These are phyloP conservation scores for Carpinus fangiana DNA, from an alignment of 306 rosid genomes.

Conservation along the genomic window DNA sequence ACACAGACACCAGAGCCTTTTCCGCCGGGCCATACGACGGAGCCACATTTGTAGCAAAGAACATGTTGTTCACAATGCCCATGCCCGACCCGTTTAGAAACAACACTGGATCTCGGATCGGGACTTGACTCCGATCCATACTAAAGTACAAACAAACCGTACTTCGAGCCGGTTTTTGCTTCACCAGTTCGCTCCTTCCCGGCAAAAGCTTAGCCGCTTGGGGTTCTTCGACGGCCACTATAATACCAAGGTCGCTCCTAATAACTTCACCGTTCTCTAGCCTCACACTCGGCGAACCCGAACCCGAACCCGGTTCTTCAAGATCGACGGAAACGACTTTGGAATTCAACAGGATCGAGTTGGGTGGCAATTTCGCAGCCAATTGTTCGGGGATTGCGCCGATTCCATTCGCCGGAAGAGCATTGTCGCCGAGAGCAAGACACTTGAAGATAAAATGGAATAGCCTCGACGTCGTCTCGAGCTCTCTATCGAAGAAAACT, in stretches of 20 bases:
- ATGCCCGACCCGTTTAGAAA: constrained; percentile 77
- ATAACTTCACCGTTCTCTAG: constrained; percentile 61
- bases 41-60: constrained; percentile 83
- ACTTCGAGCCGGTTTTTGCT: constrained; percentile 58
- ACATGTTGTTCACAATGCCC: constrained; percentile 89
- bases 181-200: constrained; percentile 33
- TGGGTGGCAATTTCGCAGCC: constrained; percentile 52
- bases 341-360: constrained; percentile 55
- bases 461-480: constrained; percentile 67
- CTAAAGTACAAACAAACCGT: constrained; percentile 72
- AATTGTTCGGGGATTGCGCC: constrained; percentile 73
- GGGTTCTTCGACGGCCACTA: constrained; percentile 77
- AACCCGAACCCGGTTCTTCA: background rate
- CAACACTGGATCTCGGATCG: constrained; percentile 56
- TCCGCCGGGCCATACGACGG: constrained; percentile 67
- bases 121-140: constrained; percentile 42
- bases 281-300: constrained; percentile 42
- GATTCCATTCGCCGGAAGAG: constrained; percentile 83
- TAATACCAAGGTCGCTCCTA: constrained; percentile 65
- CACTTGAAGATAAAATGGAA: constrained; percentile 87
- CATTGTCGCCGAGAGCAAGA: constrained; percentile 82
- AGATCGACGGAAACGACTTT: constrained; percentile 49
- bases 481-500: constrained; percentile 67
- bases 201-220: constrained; percentile 42
- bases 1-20: constrained; percentile 59